A percentile compares a stretch with the other conserved stretches of the same genome.
Conservation (phyloP, 2,329 filamentous ascomycete genomes). For the Aschersonia sp. region DNA sequence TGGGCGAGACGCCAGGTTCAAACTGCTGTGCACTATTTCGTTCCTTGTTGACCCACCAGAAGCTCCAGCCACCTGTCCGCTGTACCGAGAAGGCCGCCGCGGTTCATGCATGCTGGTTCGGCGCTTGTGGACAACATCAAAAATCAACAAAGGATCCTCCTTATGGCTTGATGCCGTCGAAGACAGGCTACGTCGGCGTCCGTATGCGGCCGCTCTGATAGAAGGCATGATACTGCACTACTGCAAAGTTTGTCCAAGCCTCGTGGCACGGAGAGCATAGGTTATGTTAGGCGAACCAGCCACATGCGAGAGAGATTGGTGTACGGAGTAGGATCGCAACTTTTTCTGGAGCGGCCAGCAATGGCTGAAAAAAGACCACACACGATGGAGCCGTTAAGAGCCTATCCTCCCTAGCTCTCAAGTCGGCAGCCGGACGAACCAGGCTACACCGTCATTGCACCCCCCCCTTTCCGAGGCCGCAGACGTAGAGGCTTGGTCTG, state of each 20-base stretch:
- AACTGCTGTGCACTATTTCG: not conserved
- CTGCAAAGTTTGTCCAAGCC: not conserved
- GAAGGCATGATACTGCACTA: too few species aligned
- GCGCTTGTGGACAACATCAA: not conserved
- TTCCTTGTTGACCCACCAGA: constrained; percentile 1
- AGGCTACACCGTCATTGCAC: not conserved
- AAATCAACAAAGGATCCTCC: constrained; percentile 4
- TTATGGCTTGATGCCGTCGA: not conserved
- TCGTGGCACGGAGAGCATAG: not conserved
- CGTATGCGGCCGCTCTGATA: too few species aligned
- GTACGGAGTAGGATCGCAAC: not conserved
- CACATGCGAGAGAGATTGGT: not conserved
- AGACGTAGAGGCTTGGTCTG: too few species aligned
- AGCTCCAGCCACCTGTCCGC: not conserved
- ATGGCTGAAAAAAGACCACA: not conserved
- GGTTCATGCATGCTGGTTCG: constrained; percentile 5
- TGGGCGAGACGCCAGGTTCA: not conserved
- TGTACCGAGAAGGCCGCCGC: constrained; percentile 2
- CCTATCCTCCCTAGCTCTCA: not conserved
- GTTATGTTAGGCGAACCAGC: not conserved
- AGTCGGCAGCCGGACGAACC: not conserved
- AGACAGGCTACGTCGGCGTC: not conserved
- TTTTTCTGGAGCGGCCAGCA: not conserved
- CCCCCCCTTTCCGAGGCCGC: too few species aligned
- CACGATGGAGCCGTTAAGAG: not conserved